phyloP scores from a whole-genome alignment of 2,329 filamentous ascomycete genomes.

The Paecilomyces fulvus region DNA sequence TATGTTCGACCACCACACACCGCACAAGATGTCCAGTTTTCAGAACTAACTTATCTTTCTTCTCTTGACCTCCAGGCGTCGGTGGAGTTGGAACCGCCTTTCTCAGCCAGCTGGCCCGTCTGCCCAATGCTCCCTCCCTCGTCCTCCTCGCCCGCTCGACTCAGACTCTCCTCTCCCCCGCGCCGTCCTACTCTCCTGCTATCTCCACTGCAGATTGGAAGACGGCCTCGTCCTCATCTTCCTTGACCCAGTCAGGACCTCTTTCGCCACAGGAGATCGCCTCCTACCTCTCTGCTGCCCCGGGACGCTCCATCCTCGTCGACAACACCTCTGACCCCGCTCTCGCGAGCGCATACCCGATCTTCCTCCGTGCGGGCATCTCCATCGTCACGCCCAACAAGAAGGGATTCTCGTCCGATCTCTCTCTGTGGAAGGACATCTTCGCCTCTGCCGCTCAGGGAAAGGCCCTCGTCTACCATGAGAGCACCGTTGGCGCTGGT shows the following conservation, averaged over 20 bases:
- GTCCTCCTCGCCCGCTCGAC: constrained; percentile 80
- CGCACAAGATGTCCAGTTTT: background rate
- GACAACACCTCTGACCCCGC: constrained; percentile 94
- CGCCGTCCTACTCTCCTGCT: constrained; percentile 58
- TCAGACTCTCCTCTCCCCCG: constrained; percentile 66
- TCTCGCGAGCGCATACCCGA: constrained; percentile 74
- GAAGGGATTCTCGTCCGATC: constrained; percentile 84
- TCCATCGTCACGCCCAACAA: constrained; percentile 96
- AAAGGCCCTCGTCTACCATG: constrained; percentile 80
- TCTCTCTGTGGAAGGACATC: constrained; percentile 79
- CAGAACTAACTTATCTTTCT: background rate
- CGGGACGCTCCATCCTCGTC: constrained; percentile 71
- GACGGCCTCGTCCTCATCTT: constrained; percentile 50
- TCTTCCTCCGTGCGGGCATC: constrained; percentile 71
- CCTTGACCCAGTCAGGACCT: constrained; percentile 41
- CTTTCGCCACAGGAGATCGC: constrained; percentile 62
- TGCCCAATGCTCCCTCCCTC: constrained; percentile 63
- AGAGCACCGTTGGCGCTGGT: constrained; percentile 88
- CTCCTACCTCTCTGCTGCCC: constrained; percentile 68
- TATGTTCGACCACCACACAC: constrained; percentile 10
- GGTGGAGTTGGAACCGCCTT: constrained; percentile 92
- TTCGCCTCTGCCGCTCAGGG: constrained; percentile 59
- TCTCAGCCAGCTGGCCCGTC: constrained; percentile 67
- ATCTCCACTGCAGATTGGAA: constrained; percentile 52
- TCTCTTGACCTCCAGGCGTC: constrained; percentile 57